Percentiles rank a stretch among this genome's conserved stretches.
phyloP scores from a whole-genome alignment of 495 filamentous ascomycete species.

The Hyaloscypha variabilis region DNA sequence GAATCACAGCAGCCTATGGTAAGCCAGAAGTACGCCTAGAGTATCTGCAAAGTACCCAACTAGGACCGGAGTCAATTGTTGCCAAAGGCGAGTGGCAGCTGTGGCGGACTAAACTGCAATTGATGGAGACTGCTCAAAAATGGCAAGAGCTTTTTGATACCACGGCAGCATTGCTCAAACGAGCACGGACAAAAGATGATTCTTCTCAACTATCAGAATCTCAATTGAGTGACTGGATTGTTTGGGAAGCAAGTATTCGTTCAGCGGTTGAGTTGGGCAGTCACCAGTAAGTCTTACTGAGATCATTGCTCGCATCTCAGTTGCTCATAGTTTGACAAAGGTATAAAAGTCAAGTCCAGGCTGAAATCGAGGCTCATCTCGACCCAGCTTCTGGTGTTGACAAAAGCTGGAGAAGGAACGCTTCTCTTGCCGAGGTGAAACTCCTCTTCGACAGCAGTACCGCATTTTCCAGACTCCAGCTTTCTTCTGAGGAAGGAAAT shows the following conservation, averaged over 20 bases:
- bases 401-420: slow-evolving; percentile 34
- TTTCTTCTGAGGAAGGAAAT: no score
- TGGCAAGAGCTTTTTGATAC: slow-evolving; percentile 32
- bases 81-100: slow-evolving; percentile 35
- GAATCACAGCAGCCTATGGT: slow-evolving; percentile 19
- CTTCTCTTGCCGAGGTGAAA: slow-evolving; percentile 30
- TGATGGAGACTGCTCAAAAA: slow-evolving; percentile 20
- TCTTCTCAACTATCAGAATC: slow-evolving; percentile 25
- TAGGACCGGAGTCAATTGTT: slow-evolving; percentile 30
- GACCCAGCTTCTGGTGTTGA: slow-evolving; percentile 28
- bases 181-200: slow-evolving; percentile 30
- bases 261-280: slow-evolving; percentile 18
- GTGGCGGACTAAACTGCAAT: slow-evolving; percentile 24
- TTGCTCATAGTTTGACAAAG: neutral
- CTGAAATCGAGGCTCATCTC: slow-evolving; percentile 31
- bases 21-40: slow-evolving; percentile 23
- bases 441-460: slow-evolving; percentile 11
- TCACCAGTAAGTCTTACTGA: slow-evolving; percentile 28
- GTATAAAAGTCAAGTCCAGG: slow-evolving; percentile 6
- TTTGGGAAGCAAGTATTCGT: slow-evolving; percentile 30
- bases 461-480: neutral
- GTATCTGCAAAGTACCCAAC: slow-evolving; percentile 28
- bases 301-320: neutral
- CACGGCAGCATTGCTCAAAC: slow-evolving; percentile 17
- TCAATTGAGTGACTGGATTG: slow-evolving; percentile 29